A percentile compares a stretch with the other conserved stretches of the same genome.
These are phyloP conservation scores for Thymus mandschuricus DNA, from an alignment of 257 asterid species.

Conservation along the genomic window DNA sequence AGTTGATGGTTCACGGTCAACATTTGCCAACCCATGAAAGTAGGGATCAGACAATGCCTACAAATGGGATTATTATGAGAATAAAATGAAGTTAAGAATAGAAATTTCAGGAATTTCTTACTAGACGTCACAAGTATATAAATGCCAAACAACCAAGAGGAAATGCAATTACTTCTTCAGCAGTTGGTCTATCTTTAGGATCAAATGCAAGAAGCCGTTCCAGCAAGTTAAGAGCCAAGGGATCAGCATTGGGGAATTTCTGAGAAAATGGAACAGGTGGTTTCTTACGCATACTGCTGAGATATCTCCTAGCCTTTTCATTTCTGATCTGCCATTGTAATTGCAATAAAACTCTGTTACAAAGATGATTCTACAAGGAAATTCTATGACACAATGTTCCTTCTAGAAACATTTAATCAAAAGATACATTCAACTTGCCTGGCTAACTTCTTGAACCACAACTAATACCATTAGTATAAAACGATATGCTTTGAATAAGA, in stretches of 20 bases:
- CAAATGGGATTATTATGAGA: constrained; percentile 24
- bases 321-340: constrained; percentile 85
- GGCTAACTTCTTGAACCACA: neutral
- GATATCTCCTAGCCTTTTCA: constrained; percentile 97
- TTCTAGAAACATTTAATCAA: neutral
- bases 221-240: constrained; percentile 75
- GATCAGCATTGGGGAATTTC: constrained; percentile 78
- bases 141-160: constrained; percentile 16
- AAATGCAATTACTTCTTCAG: constrained; percentile 70
- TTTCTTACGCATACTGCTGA: constrained; percentile 82
- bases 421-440: neutral
- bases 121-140: neutral
- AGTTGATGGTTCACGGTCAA: constrained; percentile 87
- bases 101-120: constrained; percentile 16
- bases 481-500: neutral
- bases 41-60: constrained; percentile 89
- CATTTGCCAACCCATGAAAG: constrained; percentile 71
- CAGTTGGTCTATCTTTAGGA: constrained; percentile 93
- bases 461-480: constrained; percentile 2
- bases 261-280: constrained; percentile 74
- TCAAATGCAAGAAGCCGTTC: constrained; percentile 88
- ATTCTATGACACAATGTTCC: constrained; percentile 3
- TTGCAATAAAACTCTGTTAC: constrained; percentile 30
- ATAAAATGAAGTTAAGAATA: no score
- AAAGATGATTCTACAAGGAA: constrained; percentile 8